Base-by-base conservation (phyloP, 2,329 filamentous ascomycete species). In the Plectosphaerella plurivora region DNA sequence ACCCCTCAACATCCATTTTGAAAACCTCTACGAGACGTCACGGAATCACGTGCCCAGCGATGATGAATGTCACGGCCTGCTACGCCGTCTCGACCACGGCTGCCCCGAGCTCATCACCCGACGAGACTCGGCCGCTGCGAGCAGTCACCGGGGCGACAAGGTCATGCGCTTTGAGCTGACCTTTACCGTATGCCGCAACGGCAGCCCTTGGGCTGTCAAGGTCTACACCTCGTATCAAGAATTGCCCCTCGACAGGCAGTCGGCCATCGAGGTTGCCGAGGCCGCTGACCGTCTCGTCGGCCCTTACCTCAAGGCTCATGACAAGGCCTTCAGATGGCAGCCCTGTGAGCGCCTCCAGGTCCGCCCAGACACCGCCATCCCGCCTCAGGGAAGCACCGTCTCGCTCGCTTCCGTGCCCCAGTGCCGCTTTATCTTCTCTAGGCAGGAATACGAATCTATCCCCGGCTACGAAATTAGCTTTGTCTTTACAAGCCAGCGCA, bases 101-200 rank as follows among this genome's bases (percentile, higher is more conserved):
- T 74, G 72, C 53, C 63, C 73, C 41, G 78, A 82, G 61, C 68
- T 82, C 52, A 74, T 82, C 59, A 81, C 77, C 22, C 73, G 78
- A 53, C 74, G 72, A 55, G 78, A 82, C 60, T 72, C 73, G 15
- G 63, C 61, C 28, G 78, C 78, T 14, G 67, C 78, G 16, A 70
- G 74, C 45, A 65, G 65, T 56, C 55, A 62, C 52, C 58, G 64
- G 33, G 63, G 64, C 42, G 68, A 70, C 48, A 81, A 79, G 55
- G 66, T 73, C 3, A 61, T 75, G 54, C 68, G 75, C 51, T 82
- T 73, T 59, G 75, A 77, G 60, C 68, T 82, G 53, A 70, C 66
- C 33, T 77, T 77, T 57, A 69, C 72, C 36, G 69, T 81, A 47
- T 60, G 71, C 44, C 69, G 72, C 36, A 67, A 68, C 42, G 74